Conservation (phyloP, 2,329 filamentous ascomycete genomes). For the Monosporascus sp. region DNA sequence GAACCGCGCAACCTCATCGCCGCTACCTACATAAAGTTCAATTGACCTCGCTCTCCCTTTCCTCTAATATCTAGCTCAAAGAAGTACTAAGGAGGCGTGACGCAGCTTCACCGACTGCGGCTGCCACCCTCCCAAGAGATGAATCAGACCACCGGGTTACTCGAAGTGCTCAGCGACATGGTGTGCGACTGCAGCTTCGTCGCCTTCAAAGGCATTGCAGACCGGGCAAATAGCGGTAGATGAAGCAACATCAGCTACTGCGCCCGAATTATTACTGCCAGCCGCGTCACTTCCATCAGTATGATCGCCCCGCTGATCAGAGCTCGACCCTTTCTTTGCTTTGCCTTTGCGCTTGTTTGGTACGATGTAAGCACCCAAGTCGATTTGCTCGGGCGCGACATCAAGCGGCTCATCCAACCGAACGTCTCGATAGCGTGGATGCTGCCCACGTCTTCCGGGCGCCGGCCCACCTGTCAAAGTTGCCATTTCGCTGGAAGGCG, state of each 20-base stretch:
- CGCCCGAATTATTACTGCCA: conserved; percentile 6
- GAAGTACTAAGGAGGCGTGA: no score
- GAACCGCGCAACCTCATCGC: no score
- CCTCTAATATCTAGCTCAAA: no score
- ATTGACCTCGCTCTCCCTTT: no score
- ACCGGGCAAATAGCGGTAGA: conserved; percentile 52
- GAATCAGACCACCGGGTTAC: conserved; percentile 2
- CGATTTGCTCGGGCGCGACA: conserved; percentile 36
- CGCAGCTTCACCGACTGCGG: no score
- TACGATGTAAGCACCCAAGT: conserved; percentile 47
- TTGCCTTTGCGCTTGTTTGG: conserved; percentile 28
- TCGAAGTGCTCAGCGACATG: conserved; percentile 60
- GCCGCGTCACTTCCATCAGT: conserved; percentile 4
- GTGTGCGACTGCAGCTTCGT: conserved; percentile 61
- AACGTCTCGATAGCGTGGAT: conserved; percentile 26
- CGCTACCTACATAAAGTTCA: no score
- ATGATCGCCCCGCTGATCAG: conserved; percentile 9
- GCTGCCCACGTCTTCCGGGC: conserved; percentile 16
- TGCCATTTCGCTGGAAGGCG: conserved; percentile 5
- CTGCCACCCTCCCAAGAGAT: no score
- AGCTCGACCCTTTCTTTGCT: conserved; percentile 18
- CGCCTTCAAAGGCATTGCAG: conserved; percentile 61
- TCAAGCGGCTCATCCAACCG: conserved; percentile 30
- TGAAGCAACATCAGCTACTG: conserved; percentile 20
- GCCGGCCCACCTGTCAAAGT: conserved; percentile 4